Evolutionary conservation across 2,329 filamentous ascomycete species (phyloP), one percentile per base, ranked within the genome.

Genomic region (Sphaerulina populicola): DNA sequence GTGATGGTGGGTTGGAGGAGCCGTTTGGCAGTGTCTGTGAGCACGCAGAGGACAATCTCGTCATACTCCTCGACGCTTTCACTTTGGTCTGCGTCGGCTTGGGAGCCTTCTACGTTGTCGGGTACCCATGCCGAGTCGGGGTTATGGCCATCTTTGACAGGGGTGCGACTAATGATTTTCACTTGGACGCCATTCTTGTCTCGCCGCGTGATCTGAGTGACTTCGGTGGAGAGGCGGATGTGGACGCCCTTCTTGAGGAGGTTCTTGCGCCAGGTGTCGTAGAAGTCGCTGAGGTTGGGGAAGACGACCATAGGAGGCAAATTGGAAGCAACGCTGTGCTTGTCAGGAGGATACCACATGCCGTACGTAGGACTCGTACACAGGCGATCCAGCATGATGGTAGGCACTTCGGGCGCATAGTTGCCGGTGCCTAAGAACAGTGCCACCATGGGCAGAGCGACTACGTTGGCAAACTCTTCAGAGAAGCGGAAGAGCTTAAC

Each of bases 391-490:
- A 88, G 71, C 31, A 88, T 81, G 21, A 83, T 82, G 38, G 77
- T 78, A 0, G 84, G 80, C 0, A 88, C 83, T 56, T 86, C 80
- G 0, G 83, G 79, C 0, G 84, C 85, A 60, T 86, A 82, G 58
- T 88, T 88, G 1, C 85, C 83, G 5, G 85, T 88, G 0, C 85
- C 85, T 0, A 88, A 71, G 62, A 89, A 88, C 1, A 88, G 71
- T 0, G 85, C 85, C 30, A 87, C 78, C 64, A 88, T 78, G 0
- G 85, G 85, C 51, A 85, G 74, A 0, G 84, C 80, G 67, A 88
- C 82, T 33, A 80, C 81, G 61, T 88, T 82, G 12, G 77, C 78
- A 62, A 88, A 89, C 49, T 85, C 82, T 8, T 78, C 74, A 50
- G 74, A 82, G 68, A 88, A 88, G 51, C 79, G 70, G 66, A 86